Base-by-base conservation (phyloP, 306 rosid species). In the Sphenostylis stenocarpa region DNA sequence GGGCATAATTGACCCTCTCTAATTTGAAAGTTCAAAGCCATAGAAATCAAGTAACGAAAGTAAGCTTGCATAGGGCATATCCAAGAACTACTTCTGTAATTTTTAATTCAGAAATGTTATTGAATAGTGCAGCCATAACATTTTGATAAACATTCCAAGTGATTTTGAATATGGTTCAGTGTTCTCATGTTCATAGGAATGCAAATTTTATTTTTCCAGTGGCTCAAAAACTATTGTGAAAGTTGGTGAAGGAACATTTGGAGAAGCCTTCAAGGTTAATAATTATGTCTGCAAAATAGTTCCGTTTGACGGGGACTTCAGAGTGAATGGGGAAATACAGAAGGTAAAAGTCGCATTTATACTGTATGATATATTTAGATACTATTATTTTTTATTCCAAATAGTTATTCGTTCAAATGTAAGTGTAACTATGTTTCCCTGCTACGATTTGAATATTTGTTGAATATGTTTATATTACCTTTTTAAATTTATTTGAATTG, bases 221-320 rank as follows among this genome's bases (percentile, higher is more conserved):
- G 85, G 81, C 31, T 85, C 85, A 12, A 82, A 87, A 76, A 84
- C 78, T 33, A 83, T 92, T 57, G 84, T 79, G 43, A 95, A 95
- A 87, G 41, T 91, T 73, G 99, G 99, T 11, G 99, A 95, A 85
- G 99, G 99, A 68, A 95, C 99, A 31, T 92, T 58, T 73, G 97
- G 97, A 77, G 97, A 95, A 84, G 99, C 97, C 81, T 92, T 95
- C 76, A 92, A 78, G 87, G 88, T 85, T 87, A 93, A 90, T 43
- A 85, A 83, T 49, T 83, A 81, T 45, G 99, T 95, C 55, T 90
- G 97, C 85, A 95, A 95, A 86, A 82, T 95, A 80, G 97, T 95
- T 82, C 99, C 99, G 45, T 73, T 95, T 61, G 97, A 90, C 61
- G 99, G 99, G 34, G 90, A 92, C 77, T 75, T 85, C 55, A 80